Conservation (phyloP, 768 basidiomycete species). For the Wakefieldia striispora region DNA sequence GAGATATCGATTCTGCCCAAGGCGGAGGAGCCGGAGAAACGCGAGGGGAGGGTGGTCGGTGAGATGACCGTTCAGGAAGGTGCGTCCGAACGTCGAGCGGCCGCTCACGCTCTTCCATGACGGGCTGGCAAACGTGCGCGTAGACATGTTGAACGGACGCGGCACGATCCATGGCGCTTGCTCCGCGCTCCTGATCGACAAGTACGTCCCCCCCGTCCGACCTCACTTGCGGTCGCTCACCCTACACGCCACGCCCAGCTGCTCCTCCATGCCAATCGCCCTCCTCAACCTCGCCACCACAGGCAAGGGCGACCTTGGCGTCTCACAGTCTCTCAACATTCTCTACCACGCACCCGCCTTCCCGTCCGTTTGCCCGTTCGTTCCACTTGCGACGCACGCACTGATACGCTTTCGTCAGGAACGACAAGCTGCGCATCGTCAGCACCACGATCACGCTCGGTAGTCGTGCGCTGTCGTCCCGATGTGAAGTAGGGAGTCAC, state of each 20-base stretch:
- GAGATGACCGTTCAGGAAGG: conserved; percentile 45
- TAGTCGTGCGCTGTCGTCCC: conserved; percentile 29
- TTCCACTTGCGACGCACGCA: not conserved
- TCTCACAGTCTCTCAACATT: conserved; percentile 52
- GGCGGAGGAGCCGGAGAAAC: conserved; percentile 41
- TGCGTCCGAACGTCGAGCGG: conserved; percentile 9
- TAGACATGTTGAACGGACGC: conserved; percentile 55
- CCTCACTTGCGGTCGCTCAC: not conserved
- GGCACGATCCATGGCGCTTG: conserved; percentile 57
- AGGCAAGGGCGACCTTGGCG: conserved; percentile 31
- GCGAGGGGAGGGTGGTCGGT: conserved; percentile 45
- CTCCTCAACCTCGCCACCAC: conserved; percentile 28
- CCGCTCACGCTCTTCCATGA: not conserved
- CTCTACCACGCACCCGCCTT: conserved; percentile 57
- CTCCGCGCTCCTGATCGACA: conserved; percentile 51
- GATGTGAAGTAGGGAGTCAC: conserved; percentile 40
- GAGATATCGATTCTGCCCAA: conserved; percentile 45
- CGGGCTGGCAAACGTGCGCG: too few species aligned
- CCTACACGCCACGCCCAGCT: conserved; percentile 30
- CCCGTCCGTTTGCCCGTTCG: conserved; percentile 28
- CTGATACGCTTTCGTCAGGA: conserved; percentile 28
- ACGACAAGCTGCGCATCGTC: conserved; percentile 50
- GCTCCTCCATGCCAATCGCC: conserved; percentile 49
- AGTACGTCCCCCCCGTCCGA: conserved; percentile 33
- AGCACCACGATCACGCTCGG: conserved; percentile 52